Evolutionary conservation across 495 filamentous ascomycete genomes (phyloP), one percentile per base, ranked within the genome.

Genomic region (Ramalina intermedia): DNA sequence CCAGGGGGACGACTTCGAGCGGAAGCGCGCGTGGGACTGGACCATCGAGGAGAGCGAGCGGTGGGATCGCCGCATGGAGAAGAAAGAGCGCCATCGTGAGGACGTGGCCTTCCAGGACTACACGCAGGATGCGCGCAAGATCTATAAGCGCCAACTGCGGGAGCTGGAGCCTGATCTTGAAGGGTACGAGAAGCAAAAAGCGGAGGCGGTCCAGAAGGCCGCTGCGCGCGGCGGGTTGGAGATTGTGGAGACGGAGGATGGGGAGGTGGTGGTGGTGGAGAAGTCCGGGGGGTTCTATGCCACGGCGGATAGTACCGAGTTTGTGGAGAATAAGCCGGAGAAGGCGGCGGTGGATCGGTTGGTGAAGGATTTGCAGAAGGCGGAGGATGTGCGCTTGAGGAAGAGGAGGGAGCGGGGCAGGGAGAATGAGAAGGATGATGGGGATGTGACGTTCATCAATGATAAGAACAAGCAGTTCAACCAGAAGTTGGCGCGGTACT

Each of bases 401-500:
- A 89, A 91, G 70, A 76, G 85, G 55, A 80, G 75, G 61, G 85
- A 88, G 50, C 74, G 87, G 48, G 65, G 67, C 20, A 78, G 74
- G 64, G 79, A 75, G 13, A 76, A 85, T 54, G 83, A 85, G 20
- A 76, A 84, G 53, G 84, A 85, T 24, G 86, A 88, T 33, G 78
- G 75, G 23, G 91, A 98, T 62, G 85, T 96, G 51, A 96, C 93
- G 9, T 96, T 93, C 67, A 98, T 98, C 74, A 98, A 98, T 65
- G 87, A 95, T 66, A 96, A 96, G 82, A 94, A 94, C 72, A 94
- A 94, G 72, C 86, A 94, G 70, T 96, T 98, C 70, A 98, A 98
- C 75, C 82, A 91, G 69, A 96, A 96, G 68, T 66, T 98, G 66
- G 71, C 80, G 43, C 75, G 93, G 56, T 96, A 94, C 64, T 98